Conservation (phyloP, 495 filamentous ascomycete species). For the Parachaetomium inaequale region DNA sequence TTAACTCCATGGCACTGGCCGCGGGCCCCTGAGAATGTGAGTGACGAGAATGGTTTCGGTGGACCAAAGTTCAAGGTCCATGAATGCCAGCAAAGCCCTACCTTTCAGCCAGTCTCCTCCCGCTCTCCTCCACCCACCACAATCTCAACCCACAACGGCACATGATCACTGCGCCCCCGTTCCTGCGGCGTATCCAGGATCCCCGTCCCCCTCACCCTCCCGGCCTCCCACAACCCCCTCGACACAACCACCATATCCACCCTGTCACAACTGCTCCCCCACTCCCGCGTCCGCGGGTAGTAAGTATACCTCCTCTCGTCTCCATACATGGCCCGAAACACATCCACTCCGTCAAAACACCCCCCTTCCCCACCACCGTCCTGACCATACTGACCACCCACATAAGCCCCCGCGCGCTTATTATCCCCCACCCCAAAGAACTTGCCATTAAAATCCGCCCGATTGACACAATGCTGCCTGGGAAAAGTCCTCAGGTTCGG, state of each 20-base stretch:
- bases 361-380: background rate
- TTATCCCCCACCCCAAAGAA: constrained; percentile 41
- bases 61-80: too few relatives aligned
- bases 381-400: constrained; percentile 20
- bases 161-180: constrained; percentile 38
- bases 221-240: constrained; percentile 18
- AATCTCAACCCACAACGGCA: constrained; percentile 13
- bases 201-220: constrained; percentile 27
- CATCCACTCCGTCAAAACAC: constrained; percentile 31
- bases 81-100: too few relatives aligned
- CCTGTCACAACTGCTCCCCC: constrained; percentile 38
- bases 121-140: background rate
- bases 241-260: constrained; percentile 39
- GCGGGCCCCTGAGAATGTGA: too few relatives aligned
- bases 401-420: constrained; percentile 17
- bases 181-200: constrained; percentile 35
- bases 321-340: constrained; percentile 27
- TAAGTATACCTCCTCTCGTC: constrained; percentile 35
- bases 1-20: too few relatives aligned
- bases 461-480: constrained; percentile 45
- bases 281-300: constrained; percentile 28
- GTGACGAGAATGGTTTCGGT: too few relatives aligned
- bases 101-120: too few relatives aligned
- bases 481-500: constrained; percentile 41
- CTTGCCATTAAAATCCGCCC: constrained; percentile 47